phyloP scores from a whole-genome alignment of 441 rosid genomes.

The Omphalea diandra region DNA sequence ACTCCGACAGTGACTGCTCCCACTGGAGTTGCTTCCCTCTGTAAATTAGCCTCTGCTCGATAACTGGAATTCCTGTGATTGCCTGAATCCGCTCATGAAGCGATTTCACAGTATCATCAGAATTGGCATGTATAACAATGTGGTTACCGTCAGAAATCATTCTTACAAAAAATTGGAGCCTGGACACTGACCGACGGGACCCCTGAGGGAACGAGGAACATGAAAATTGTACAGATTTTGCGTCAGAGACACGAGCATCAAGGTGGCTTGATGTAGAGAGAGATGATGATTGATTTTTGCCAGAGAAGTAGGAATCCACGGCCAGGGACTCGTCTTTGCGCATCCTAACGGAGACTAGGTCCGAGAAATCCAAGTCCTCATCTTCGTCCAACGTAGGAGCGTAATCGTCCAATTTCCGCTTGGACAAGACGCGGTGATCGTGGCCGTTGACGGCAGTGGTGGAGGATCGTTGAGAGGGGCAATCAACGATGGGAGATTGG shows the following conservation, averaged over 20 bases:
- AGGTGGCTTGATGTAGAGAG: conserved; percentile 9
- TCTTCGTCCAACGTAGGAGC: conserved; percentile 38
- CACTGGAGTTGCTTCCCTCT: conserved; percentile 73
- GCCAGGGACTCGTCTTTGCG: conserved; percentile 50
- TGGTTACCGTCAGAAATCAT: conserved; percentile 62
- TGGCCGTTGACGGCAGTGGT: conserved; percentile 29
- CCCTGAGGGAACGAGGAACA: conserved; percentile 15
- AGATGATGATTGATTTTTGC: conserved; percentile 13
- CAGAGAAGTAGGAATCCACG: conserved; percentile 33
- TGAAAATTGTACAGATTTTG: conserved; percentile 16
- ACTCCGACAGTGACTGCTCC: conserved; percentile 62
- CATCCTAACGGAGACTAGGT: conserved; percentile 54
- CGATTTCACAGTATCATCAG: conserved; percentile 60
- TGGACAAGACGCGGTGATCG: conserved; percentile 41
- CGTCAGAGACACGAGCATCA: conserved; percentile 22
- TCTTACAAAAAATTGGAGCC: conserved; percentile 69
- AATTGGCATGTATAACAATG: conserved; percentile 64
- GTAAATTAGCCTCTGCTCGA: conserved; percentile 68
- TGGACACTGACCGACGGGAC: conserved; percentile 16
- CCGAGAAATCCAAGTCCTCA: conserved; percentile 36
- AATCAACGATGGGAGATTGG: conserved; percentile 41
- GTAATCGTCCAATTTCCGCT: conserved; percentile 77
- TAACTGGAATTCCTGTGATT: conserved; percentile 59
- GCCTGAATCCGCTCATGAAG: conserved; percentile 52
- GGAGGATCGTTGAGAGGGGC: conserved; percentile 23